Conservation (phyloP, 78 protist genomes). For the Dictyostelium citrinum region DNA sequence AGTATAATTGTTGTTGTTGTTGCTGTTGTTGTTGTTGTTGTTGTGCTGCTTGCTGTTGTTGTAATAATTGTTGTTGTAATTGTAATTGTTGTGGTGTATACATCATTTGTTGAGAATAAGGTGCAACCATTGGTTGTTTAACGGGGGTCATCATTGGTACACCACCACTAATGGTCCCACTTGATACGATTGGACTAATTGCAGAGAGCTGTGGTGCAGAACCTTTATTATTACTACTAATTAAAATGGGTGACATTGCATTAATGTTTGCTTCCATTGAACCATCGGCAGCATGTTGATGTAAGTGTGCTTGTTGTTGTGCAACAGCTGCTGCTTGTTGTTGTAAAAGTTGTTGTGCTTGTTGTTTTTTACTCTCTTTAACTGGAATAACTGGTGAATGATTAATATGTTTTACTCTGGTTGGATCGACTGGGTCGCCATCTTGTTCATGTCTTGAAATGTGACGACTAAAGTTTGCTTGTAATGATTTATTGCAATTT, state of each 20-base stretch:
- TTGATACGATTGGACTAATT: neutral
- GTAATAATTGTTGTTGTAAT: neutral
- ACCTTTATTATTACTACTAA: neutral
- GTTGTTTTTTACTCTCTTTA: neutral
- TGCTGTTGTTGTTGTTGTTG: neutral
- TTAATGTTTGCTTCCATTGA: neutral
- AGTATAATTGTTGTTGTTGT: neutral
- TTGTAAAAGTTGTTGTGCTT: neutral
- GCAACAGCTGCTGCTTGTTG: neutral
- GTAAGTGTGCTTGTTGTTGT: neutral
- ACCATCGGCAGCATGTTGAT: neutral
- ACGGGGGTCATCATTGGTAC: neutral
- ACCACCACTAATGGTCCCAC: neutral
- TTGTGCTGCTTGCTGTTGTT: neutral
- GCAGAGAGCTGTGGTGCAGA: neutral
- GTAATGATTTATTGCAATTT: slow-evolving; percentile 16
- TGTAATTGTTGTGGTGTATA: neutral
- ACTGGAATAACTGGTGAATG: neutral
- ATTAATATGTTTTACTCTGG: neutral
- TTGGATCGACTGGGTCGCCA: slow-evolving; percentile 16
- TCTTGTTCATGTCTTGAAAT: slow-evolving; percentile 48
- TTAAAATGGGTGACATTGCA: slow-evolving; percentile 6
- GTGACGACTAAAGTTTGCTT: slow-evolving; percentile 58
- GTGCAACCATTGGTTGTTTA: neutral
- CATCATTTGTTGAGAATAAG: neutral